Evolutionary conservation across 2,329 filamentous ascomycete species (phyloP).

Genomic region (Cyclaneusma minus): DNA sequence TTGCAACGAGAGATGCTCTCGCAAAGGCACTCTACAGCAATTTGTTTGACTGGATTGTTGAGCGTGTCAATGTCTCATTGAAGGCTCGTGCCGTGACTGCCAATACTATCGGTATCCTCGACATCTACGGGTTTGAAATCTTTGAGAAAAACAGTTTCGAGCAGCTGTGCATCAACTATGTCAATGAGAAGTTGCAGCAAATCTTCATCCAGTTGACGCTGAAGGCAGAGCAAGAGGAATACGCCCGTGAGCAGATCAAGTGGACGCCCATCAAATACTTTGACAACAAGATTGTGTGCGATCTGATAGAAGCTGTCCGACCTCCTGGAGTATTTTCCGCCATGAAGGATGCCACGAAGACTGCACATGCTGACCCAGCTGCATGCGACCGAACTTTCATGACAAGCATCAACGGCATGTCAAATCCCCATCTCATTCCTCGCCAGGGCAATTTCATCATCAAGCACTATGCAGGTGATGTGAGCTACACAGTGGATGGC

Average conservation of each 20-base stretch:
- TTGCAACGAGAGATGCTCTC: conserved; percentile 75
- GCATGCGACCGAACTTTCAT: conserved; percentile 95
- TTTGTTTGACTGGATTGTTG: conserved; percentile 96
- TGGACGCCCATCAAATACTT: conserved; percentile 99
- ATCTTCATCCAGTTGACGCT: conserved; percentile 97
- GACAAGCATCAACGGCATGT: conserved; percentile 79
- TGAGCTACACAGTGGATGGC: conserved; percentile 83
- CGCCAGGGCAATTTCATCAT: conserved; percentile 94
- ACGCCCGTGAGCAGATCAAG: conserved; percentile 86
- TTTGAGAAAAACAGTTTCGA: conserved; percentile 99
- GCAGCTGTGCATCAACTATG: conserved; percentile 98
- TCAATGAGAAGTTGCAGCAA: conserved; percentile 97
- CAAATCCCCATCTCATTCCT: conserved; percentile 79
- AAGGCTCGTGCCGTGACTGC: conserved; percentile 59
- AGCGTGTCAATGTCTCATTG: conserved; percentile 77
- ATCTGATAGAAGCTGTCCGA: conserved; percentile 81
- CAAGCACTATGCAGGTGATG: conserved; percentile 97
- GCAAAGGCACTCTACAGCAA: conserved; percentile 96
- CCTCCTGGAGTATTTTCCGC: conserved; percentile 90
- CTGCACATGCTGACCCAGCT: conserved; percentile 87
- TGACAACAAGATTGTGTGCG: conserved; percentile 98
- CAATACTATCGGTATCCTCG: conserved; percentile 89
- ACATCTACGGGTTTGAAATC: conserved; percentile 99
- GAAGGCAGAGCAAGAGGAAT: conserved; percentile 96
- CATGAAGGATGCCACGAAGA: conserved; percentile 94